phyloP scores from a whole-genome alignment of 1,139 yeast species.

The Petasospora rhodanensis region DNA sequence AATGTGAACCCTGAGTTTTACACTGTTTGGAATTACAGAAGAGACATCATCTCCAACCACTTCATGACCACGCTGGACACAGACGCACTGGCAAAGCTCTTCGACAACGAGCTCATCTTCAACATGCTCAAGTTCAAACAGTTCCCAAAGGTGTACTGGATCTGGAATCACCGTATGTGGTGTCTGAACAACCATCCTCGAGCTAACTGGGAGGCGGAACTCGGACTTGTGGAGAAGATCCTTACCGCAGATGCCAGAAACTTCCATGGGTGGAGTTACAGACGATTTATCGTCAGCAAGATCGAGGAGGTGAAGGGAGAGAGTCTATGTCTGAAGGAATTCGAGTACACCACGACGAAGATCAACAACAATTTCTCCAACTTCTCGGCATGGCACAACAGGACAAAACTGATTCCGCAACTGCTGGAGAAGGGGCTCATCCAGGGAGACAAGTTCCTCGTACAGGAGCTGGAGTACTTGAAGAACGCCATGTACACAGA shows the following conservation, averaged over 20 bases:
- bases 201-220: constrained; percentile 65
- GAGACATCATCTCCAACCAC: constrained; percentile 53
- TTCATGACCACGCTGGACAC: constrained; percentile 17
- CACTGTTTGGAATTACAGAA: constrained; percentile 84
- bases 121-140: constrained; percentile 53
- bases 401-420: constrained; percentile 63
- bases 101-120: constrained; percentile 60
- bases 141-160: constrained; percentile 92
- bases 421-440: constrained; percentile 36
- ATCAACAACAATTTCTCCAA: constrained; percentile 84
- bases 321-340: constrained; percentile 46
- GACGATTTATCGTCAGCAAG: constrained; percentile 62
- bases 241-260: constrained; percentile 74
- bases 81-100: constrained; percentile 27
- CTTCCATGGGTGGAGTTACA: constrained; percentile 94
- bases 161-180: constrained; percentile 95
- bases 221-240: constrained; percentile 63
- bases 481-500: constrained; percentile 89
- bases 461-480: constrained; percentile 65
- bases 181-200: constrained; percentile 52
- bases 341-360: constrained; percentile 70
- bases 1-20: constrained; percentile 80
- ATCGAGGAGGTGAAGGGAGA: constrained; percentile 36
- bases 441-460: too few species aligned
- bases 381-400: constrained; percentile 94